Evolutionary conservation across 2,329 filamentous ascomycete genomes (phyloP), one percentile per base, ranked within the genome.

Genomic region (Penicillium sp.): DNA sequence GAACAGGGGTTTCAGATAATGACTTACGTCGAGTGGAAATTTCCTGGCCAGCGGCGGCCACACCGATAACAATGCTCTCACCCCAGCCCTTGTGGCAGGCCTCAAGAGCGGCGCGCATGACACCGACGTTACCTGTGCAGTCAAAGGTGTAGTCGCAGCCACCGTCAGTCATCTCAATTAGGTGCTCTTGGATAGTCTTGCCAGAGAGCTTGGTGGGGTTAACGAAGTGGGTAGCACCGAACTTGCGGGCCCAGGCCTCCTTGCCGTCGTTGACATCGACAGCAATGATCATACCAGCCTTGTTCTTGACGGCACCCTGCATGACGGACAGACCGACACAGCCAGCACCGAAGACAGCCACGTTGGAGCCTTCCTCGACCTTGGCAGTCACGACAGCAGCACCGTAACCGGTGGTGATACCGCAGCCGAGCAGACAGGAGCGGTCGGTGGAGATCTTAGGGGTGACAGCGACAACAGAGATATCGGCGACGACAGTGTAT

Each of bases 51-150:
- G 93, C 93, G 66, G 93, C 93, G 60, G 93, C 93, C 63, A 99
- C 95, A 77, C 95, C 95, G 70, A 99, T 99, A 76, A 99, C 86
- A 77, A 99, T 96, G 74, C 90, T 96, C 84, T 97, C 86, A 70
- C 95, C 95, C 95, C 95, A 99, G 48, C 95, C 95, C 86, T 99
- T 99, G 84, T 99, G 95, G 82, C 93, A 98, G 48, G 95, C 93
- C 82, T 99, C 93, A 59, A 99, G 86, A 41, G 95, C 95, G 52
- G 91, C 90, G 62, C 95, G 86, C 95, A 96, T 99, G 55, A 99
- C 95, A 67, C 87, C 86, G 52, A 98, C 93, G 72, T 98, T 98
- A 58, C 95, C 95, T 7, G 95, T 99, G 84, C 95, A 98, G 82
- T 99, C 95, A 74, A 99, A 99, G 49, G 95, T 99, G 82, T 97